Conservation (phyloP, 331 rosid species). For the Dryas integrifolia region DNA sequence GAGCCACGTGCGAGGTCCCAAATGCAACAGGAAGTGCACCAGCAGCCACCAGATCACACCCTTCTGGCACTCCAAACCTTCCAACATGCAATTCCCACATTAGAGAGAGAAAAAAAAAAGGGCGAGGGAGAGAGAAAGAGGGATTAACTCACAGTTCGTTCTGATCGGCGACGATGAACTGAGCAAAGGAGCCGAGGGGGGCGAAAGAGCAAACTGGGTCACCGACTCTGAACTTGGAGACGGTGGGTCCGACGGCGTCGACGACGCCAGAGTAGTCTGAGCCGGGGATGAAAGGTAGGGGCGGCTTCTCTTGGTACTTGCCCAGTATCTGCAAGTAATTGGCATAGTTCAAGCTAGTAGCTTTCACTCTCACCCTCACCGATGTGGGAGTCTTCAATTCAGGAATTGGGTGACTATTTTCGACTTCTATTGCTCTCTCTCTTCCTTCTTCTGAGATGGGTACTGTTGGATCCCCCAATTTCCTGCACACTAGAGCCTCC, state of each 20-base stretch:
- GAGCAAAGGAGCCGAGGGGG: conserved; percentile 68
- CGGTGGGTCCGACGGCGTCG: conserved; percentile 70
- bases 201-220: conserved; percentile 74
- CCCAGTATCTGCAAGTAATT: conserved; percentile 82
- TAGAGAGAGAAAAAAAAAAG: not conserved
- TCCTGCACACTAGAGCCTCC: conserved; percentile 82
- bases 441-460: not conserved
- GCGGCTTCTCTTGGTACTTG: conserved; percentile 66
- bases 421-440: conserved; percentile 35
- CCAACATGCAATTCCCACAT: conserved; percentile 14
- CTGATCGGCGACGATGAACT: conserved; percentile 68
- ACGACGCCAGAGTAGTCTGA: conserved; percentile 88
- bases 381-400: conserved; percentile 54
- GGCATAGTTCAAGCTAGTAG: conserved; percentile 91
- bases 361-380: conserved; percentile 75
- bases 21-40: conserved; percentile 87
- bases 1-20: conserved; percentile 92
- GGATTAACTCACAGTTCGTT: conserved; percentile 45
- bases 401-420: conserved; percentile 61
- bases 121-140: not conserved
- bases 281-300: conserved; percentile 79
- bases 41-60: conserved; percentile 82
- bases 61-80: conserved; percentile 80
- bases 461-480: conserved; percentile 80
- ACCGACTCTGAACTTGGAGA: conserved; percentile 56